Base-by-base conservation (phyloP, 768 basidiomycete genomes). In the Pisolithus orientalis region DNA sequence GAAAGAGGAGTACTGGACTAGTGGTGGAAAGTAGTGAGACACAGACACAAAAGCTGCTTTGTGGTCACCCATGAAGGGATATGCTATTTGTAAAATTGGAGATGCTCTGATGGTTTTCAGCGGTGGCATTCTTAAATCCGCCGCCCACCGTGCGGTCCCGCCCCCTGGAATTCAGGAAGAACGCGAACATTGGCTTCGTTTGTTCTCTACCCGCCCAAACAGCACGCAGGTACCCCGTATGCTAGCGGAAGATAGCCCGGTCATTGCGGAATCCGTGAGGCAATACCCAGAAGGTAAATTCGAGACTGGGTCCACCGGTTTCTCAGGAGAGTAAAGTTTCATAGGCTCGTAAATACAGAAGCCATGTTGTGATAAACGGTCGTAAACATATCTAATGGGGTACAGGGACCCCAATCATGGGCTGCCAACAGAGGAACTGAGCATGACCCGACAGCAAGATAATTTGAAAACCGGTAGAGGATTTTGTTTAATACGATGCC, bases 191-290 rank as follows among this genome's bases (percentile, higher is more conserved):
- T 86, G 81, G 78, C 87, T 85, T 5, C 67, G 86, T 10, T 84
- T 84, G 0, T 87, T 78, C 66, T 86, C 87, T 67, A 80, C 77
- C 0, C 73, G 86, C 21, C 84, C 84, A 0, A 79, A 77, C 6
- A 75, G 84, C 60, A 71, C 72, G 2, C 68, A 75, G 37, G 53
- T 73, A 1, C 75, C 86, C 7, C 74, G 72, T 7, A 75, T 84
- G 3, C 66, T 85, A 5, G 65, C 71, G 0, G 74, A 80, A 28
- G 71, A 78, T 6, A 85, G 83, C 51, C 57, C 70, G 0, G 51
- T 77, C 2, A 76, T 86, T 14, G 76, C 79, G 0, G 71, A 75
- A 2, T 70, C 75, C 5, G 68, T 68, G n/a, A 58, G 52, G 7
- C 64, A 64, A 9, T 59, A 59, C 3, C 66, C 71, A 0, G 77